Evolutionary conservation across 2,329 filamentous ascomycete genomes (phyloP).

Genomic region (Orbilia ellipsospora): DNA sequence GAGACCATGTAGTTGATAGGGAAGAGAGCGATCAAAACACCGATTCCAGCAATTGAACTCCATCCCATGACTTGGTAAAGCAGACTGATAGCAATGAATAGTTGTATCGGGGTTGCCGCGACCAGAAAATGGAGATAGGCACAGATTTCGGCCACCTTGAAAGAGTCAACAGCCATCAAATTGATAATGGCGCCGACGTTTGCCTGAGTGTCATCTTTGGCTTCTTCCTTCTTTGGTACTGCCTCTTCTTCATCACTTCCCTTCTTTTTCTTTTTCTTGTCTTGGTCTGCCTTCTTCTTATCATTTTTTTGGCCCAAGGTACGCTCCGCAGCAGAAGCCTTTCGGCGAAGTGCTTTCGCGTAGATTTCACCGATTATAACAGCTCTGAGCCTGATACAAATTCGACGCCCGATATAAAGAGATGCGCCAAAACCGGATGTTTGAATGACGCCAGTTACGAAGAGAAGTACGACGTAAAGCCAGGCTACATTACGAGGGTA

Average conservation of each 20-base stretch:
- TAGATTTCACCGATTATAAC: constrained; percentile 98
- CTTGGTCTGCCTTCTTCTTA: constrained; percentile 62
- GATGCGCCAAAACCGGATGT: constrained; percentile 86
- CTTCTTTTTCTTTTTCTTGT: constrained; percentile 64
- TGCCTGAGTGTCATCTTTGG: constrained; percentile 75
- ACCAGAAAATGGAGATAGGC: constrained; percentile 97
- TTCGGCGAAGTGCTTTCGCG: constrained; percentile 90
- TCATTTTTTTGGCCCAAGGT: constrained; percentile 71
- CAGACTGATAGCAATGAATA: constrained; percentile 80
- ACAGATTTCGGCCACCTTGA: constrained; percentile 95
- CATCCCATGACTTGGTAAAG: constrained; percentile 90
- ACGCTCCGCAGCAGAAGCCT: constrained; percentile 82
- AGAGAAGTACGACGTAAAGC: constrained; percentile 92
- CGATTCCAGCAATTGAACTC: constrained; percentile 91
- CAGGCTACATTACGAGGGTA: constrained; percentile 89
- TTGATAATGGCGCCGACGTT: constrained; percentile 99
- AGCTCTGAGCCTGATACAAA: constrained; percentile 90
- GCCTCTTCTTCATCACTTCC: constrained; percentile 59
- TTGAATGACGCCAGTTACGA: constrained; percentile 81
- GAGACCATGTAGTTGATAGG: constrained; percentile 92
- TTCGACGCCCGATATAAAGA: constrained; percentile 91
- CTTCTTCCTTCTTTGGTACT: constrained; percentile 60
- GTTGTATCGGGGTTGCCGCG: constrained; percentile 88
- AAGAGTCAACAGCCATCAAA: constrained; percentile 96
- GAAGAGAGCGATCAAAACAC: constrained; percentile 87